phyloP scores from a whole-genome alignment of 2,329 filamentous ascomycete species.

The Apiospora phragmitis region DNA sequence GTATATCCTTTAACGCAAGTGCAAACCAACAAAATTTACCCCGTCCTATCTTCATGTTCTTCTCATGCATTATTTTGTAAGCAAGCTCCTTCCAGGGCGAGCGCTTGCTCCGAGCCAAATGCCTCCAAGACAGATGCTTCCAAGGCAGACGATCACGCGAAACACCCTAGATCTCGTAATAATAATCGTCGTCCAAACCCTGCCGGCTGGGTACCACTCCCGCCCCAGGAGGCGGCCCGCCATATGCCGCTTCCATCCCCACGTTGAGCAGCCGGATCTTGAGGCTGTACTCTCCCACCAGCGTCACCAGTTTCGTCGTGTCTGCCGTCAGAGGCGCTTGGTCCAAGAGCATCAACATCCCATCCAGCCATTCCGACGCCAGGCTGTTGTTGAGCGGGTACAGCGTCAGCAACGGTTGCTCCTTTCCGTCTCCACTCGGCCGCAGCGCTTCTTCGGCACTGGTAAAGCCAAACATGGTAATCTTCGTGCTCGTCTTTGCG shows the following conservation, averaged over 20 bases:
- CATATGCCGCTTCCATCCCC: constrained; percentile 74
- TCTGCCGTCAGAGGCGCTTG: constrained; percentile 97
- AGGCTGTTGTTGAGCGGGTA: constrained; percentile 78
- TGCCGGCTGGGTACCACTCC: constrained; percentile 79
- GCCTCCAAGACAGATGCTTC: background rate
- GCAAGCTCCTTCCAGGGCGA: background rate
- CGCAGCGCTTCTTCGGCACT: constrained; percentile 40
- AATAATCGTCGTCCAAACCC: constrained; percentile 89
- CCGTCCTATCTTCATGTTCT: background rate
- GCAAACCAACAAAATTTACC: constrained; percentile 7
- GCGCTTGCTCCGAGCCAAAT: too few relatives aligned
- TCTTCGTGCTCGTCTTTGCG: constrained; percentile 69
- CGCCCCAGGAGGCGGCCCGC: constrained; percentile 65
- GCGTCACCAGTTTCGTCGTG: constrained; percentile 82
- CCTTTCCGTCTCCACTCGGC: constrained; percentile 47
- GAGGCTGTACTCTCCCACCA: constrained; percentile 87
- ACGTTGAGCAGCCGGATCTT: constrained; percentile 94
- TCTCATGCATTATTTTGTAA: background rate
- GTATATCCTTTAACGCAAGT: constrained; percentile 13
- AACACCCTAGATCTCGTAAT: constrained; percentile 32
- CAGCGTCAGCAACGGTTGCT: constrained; percentile 78
- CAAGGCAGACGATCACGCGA: background rate
- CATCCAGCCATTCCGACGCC: constrained; percentile 96
- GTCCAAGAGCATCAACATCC: constrained; percentile 89
- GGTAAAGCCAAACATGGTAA: constrained; percentile 81